Evolutionary conservation across 495 filamentous ascomycete genomes (phyloP), one percentile per base, ranked within the genome.

Genomic region (Massariosphaeria phaeospora): DNA sequence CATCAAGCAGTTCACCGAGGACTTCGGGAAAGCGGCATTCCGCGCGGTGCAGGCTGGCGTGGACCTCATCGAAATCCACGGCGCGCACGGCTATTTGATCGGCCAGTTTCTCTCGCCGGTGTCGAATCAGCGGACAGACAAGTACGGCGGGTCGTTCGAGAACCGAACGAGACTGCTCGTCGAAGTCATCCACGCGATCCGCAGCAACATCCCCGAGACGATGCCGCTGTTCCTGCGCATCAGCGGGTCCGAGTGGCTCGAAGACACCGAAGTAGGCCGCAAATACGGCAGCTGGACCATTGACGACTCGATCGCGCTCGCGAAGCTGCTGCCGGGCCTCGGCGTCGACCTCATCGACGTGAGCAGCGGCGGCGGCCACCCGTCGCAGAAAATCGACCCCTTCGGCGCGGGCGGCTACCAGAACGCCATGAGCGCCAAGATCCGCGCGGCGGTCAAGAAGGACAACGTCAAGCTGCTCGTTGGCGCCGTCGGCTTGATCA

Each of bases 261-360:
- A 80, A 34, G 72, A 76, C 23, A 66, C 61, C 12, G 43, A 65
- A 39, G 61, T 74, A 21, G 63, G 69, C 23, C 66, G 73, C 44
- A 54, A 61, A 26, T 61, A 55, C 12, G 74, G 75, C 30, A 74
- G 72, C 52, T 85, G 83, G 83, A 76, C 71, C 12, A 43, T 78
- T 11, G 75, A 76, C 27, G 75, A 81, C 48, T 77, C 80, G 2
- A 70, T 81, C n/a, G 65, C 63, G 5, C 70, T 86, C 4, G 80
- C 79, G 7, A 61, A 64, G 43, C 50, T 73, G 3, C 69, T 87
- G 2, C 78, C 77, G 0, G 69, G 73, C 30, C 68, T 67, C 12
- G 82, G 81, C 11, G 71, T 87, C 20, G 84, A 87, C 60, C 61
- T 86, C 18, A 58, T 88, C 11, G 84, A 88, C 61, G 75, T 86